Conservation (phyloP, 805 yeast species). For the Spencermartinsiella europaea region DNA sequence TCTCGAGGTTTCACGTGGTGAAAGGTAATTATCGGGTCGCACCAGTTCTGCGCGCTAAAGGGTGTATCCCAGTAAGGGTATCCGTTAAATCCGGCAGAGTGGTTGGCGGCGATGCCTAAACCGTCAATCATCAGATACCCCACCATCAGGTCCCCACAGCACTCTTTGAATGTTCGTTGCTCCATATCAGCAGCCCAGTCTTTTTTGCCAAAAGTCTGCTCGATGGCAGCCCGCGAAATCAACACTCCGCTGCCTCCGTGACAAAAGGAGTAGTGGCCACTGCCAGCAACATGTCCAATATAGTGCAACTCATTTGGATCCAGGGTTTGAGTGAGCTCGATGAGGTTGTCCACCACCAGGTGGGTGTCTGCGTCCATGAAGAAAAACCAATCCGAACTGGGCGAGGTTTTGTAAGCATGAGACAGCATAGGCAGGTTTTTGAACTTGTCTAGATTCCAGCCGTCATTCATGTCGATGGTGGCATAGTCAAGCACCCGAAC, state of each 20-base stretch:
- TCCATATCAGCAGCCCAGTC: conserved; percentile 19
- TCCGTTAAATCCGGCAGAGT: conserved; percentile 29
- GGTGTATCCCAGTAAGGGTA: conserved; percentile 21
- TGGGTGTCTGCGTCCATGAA: conserved; percentile 35
- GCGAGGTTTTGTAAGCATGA: conserved; percentile 30
- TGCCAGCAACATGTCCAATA: conserved; percentile 29
- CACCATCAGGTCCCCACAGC: conserved; percentile 35
- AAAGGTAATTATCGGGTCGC: conserved; percentile 29
- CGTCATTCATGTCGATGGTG: conserved; percentile 16
- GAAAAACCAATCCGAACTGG: conserved; percentile 31
- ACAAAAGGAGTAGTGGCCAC: conserved; percentile 26
- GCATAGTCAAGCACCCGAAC: conserved; percentile 4
- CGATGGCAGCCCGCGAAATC: conserved; percentile 30
- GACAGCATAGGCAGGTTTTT: conserved; percentile 35
- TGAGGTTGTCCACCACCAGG: conserved; percentile 28
- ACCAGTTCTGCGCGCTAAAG: conserved; percentile 23
- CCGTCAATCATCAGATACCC: conserved; percentile 22
- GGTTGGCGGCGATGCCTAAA: conserved; percentile 12
- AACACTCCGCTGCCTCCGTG: conserved; percentile 38
- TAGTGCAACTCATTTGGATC: conserved; percentile 29
- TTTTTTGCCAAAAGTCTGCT: conserved; percentile 20
- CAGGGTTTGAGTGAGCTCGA: conserved; percentile 20
- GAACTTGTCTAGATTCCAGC: conserved; percentile 35
- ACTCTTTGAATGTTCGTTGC: conserved; percentile 16
- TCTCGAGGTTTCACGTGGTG: conserved; percentile 30